These are phyloP conservation scores for Stramenopiles sp. DNA, from an alignment of 352 stramenopile species.

Conservation along the genomic window DNA sequence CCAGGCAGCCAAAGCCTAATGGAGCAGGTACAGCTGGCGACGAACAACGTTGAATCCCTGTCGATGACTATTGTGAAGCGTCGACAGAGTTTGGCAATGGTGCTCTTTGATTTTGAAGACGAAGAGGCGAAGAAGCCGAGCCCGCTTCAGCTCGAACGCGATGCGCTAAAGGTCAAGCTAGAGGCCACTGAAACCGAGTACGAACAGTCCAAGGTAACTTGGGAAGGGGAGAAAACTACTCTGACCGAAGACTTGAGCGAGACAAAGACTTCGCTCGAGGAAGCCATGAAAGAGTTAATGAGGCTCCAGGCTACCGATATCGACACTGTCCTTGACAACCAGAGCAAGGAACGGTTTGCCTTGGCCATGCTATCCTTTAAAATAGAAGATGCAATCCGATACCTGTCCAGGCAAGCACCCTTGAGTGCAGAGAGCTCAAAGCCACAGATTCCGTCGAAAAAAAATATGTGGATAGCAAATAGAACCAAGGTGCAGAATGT, in stretches of 20 bases:
- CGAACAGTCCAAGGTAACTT: not conserved
- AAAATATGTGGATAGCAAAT: no score
- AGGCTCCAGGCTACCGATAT: not conserved
- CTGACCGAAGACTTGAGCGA: not conserved
- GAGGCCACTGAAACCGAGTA: not conserved
- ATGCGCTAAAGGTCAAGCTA: not conserved
- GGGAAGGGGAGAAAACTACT: not conserved
- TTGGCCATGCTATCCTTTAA: not conserved
- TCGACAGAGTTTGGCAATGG: not conserved
- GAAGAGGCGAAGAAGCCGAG: not conserved
- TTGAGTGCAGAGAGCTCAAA: not conserved
- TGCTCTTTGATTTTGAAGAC: not conserved
- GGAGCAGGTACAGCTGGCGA: not conserved
- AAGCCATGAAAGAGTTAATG: not conserved
- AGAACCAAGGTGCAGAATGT: not conserved
- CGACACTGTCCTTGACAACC: not conserved
- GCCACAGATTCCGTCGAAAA: not conserved
- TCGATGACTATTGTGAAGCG: not conserved
- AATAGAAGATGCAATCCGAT: not conserved
- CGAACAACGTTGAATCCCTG: not conserved
- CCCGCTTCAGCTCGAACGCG: not conserved
- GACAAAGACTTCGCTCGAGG: no score
- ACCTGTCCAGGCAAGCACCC: not conserved
- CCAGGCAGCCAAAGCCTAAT: not conserved
- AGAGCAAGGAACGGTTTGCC: not conserved